Conservation (phyloP, 352 stramenopile genomes). For the Phytopythium mirpurense region DNA sequence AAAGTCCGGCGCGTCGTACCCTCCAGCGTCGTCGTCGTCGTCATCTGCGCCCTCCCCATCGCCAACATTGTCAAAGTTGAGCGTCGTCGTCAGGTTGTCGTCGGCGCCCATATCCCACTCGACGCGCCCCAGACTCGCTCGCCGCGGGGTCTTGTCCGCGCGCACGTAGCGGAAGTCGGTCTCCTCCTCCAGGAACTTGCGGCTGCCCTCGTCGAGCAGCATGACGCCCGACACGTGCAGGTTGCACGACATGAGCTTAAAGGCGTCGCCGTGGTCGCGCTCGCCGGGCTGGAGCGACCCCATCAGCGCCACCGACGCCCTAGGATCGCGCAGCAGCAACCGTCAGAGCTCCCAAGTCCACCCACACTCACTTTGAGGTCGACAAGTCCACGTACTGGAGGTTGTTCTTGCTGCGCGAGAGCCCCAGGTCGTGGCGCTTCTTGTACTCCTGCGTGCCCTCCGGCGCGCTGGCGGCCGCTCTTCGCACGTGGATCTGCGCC, state of each 20-base stretch:
- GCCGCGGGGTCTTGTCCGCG: conserved; percentile 5
- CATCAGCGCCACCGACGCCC: conserved; percentile 76
- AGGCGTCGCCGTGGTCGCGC: conserved; percentile 73
- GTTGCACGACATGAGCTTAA: conserved; percentile 81
- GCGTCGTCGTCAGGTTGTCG: conserved; percentile 17
- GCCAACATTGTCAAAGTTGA: conserved; percentile 48
- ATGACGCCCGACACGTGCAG: conserved; percentile 67
- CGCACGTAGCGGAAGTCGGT: conserved; percentile 5
- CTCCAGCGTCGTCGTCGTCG: conserved; percentile 25
- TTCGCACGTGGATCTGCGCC: conserved; percentile 48
- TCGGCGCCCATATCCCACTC: conserved; percentile 10
- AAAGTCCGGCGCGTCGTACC: conserved; percentile 17
- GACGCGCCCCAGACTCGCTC: conserved; percentile 5
- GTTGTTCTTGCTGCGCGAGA: conserved; percentile 58
- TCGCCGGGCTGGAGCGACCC: conserved; percentile 73
- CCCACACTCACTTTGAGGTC: too few species aligned
- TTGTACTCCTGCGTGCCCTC: conserved; percentile 7
- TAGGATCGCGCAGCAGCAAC: conserved; percentile 12
- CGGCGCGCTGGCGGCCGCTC: conserved; percentile 4
- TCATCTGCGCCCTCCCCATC: conserved; percentile 20
- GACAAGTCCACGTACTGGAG: conserved; percentile 32
- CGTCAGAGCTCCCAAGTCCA: too few species aligned
- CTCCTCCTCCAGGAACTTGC: conserved; percentile 42
- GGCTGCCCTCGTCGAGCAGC: conserved; percentile 73
- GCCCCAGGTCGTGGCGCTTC: conserved; percentile 13